Evolutionary conservation across 805 yeast species (phyloP).

Genomic region (Clavispora santaluciae): DNA sequence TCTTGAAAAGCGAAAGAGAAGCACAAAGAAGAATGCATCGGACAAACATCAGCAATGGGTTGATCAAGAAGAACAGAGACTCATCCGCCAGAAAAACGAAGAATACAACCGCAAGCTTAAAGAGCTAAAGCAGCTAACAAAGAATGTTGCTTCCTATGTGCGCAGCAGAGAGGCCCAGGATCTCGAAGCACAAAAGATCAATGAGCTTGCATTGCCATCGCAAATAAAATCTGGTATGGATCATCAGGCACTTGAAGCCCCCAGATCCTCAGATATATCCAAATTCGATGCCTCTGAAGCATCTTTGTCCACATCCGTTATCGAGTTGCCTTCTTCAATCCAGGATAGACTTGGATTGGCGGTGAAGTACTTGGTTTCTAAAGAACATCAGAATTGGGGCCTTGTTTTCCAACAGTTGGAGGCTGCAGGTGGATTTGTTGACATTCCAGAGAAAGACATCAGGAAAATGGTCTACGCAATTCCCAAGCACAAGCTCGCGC

Average conservation of each 20-base stretch:
- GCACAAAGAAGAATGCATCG: constrained; percentile 2
- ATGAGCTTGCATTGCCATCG: constrained; percentile 17
- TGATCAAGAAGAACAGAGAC: constrained; percentile 20
- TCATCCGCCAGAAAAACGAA: constrained; percentile 16
- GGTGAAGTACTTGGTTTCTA: constrained; percentile 33
- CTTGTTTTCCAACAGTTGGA: constrained; percentile 39
- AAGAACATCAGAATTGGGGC: constrained; percentile 43
- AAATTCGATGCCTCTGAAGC: constrained; percentile 10
- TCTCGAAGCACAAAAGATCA: constrained; percentile 14
- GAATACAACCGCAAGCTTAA: constrained; percentile 21
- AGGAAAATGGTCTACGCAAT: constrained; percentile 34
- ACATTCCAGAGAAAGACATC: constrained; percentile 28
- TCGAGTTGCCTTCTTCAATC: constrained; percentile 34
- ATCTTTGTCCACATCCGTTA: constrained; percentile 15
- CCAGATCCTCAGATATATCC: neutral
- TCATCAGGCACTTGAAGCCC: constrained; percentile 8
- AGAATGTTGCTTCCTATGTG: constrained; percentile 20
- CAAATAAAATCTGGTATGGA: constrained; percentile 11
- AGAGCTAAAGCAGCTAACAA: constrained; percentile 28
- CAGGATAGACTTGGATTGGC: constrained; percentile 36
- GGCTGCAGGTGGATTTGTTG: constrained; percentile 32
- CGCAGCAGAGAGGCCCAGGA: constrained; percentile 2
- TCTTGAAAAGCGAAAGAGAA: constrained; percentile 9
- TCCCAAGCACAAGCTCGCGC: constrained; percentile 34
- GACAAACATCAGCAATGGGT: constrained; percentile 16